These are phyloP conservation scores for Biscogniauxia sp. DNA, from an alignment of 2,329 filamentous ascomycete species.

Conservation along the genomic window DNA sequence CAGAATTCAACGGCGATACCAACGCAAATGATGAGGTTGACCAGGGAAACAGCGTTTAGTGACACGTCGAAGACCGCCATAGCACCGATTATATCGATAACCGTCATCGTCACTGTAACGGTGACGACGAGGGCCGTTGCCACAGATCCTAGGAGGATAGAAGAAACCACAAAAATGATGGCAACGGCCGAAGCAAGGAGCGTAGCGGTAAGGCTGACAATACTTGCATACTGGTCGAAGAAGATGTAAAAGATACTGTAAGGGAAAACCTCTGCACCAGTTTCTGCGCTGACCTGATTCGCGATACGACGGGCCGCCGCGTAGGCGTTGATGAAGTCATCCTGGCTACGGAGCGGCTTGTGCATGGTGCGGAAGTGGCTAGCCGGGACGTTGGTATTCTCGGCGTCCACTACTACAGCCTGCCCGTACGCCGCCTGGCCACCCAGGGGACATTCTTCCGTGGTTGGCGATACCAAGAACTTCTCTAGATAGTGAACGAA, in stretches of 20 bases:
- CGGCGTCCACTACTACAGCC: slow-evolving; percentile 74
- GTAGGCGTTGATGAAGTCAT: slow-evolving; percentile 91
- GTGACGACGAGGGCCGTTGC: slow-evolving; percentile 81
- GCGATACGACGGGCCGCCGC: slow-evolving; percentile 86
- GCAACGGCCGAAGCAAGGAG: slow-evolving; percentile 80
- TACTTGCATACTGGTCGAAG: slow-evolving; percentile 93
- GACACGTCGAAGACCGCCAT: slow-evolving; percentile 90
- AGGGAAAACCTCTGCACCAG: slow-evolving; percentile 82
- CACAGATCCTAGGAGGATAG: slow-evolving; percentile 78
- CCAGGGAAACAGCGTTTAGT: slow-evolving; percentile 90
- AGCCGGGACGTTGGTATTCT: slow-evolving; percentile 67
- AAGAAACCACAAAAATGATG: slow-evolving; percentile 80
- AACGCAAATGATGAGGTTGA: slow-evolving; percentile 95
- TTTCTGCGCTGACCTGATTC: slow-evolving; percentile 66
- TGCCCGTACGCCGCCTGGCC: slow-evolving; percentile 85
- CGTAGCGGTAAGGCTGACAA: slow-evolving; percentile 74
- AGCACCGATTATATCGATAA: slow-evolving; percentile 89
- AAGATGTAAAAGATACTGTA: slow-evolving; percentile 99
- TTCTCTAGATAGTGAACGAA: slow-evolving; percentile 82
- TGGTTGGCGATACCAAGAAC: slow-evolving; percentile 79
- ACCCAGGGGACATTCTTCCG: slow-evolving; percentile 80
- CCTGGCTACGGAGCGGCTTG: slow-evolving; percentile 79
- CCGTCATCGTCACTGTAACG: slow-evolving; percentile 85
- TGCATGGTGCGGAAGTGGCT: slow-evolving; percentile 93
- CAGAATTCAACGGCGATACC: slow-evolving; percentile 98